Base-by-base conservation (phyloP, 2,329 filamentous ascomycete genomes). In the Colletotrichum sp. region DNA sequence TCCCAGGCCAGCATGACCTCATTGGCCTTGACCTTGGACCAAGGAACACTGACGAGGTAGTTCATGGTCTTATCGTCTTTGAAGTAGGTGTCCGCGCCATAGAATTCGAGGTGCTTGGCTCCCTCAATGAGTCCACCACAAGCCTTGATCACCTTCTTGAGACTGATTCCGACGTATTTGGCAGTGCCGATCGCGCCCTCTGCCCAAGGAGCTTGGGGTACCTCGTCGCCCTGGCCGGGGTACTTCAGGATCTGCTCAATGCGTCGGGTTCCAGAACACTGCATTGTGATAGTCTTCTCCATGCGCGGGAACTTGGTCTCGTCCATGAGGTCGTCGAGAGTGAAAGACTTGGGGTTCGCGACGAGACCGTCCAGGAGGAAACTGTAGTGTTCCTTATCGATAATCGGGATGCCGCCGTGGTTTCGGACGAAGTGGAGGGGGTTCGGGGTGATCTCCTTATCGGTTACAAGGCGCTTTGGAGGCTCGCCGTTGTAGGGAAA, bases 31-130 rank as follows among this genome's bases (percentile, higher is more conserved):
- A 94, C 92, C 82, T 95, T 95, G 8, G 89, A 88, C 86, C 89
- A 93, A 0, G 93, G 93, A 0, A 95, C 91, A 16, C 88, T 91
- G 64, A 94, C 92, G 25, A 90, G 86, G 79, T 95, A 95, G 82
- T 95, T 95, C 84, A 90, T 90, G 0, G 89, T 87, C 61, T 93
- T 84, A 19, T 89, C 88, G 66, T 92, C 90, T 82, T 95, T 95
- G 86, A 95, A 93, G 80, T 95, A 95, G 0, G 92, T 94, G 73
- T 95, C 94, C 1, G 92, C 93, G 0, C 93, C 93, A 73, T 91
- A 92, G 65, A 95, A 89, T 78, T 95, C 93, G 15, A 95, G 82
- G 77, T 95, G 92, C 74, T 91, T 89, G 0, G 87, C 92, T 3
- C 86, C 85, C 13, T 85, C 85, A 1, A 81, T 78, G 3, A 94